phyloP scores from a whole-genome alignment of 257 asterid genomes.

The Forsythia viridissima region DNA sequence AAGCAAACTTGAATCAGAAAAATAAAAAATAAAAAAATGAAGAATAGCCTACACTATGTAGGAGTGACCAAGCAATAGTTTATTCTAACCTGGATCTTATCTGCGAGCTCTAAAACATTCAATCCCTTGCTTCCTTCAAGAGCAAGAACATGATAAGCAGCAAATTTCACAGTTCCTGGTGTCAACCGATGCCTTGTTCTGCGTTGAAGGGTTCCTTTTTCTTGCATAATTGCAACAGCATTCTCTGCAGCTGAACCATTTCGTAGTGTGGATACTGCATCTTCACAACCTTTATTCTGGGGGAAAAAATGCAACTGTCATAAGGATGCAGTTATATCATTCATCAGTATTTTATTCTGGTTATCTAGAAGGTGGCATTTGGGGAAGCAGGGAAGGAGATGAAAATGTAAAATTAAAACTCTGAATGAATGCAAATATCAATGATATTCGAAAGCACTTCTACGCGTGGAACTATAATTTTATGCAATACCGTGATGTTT shows the following conservation, averaged over 20 bases:
- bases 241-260: slow-evolving; percentile 92
- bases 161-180: slow-evolving; percentile 98
- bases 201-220: slow-evolving; percentile 81
- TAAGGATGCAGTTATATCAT: slow-evolving; percentile 20
- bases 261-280: slow-evolving; percentile 75
- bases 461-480: neutral
- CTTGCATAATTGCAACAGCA: slow-evolving; percentile 94
- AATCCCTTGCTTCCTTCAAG: slow-evolving; percentile 97
- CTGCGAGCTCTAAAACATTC: slow-evolving; percentile 91
- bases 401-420: neutral
- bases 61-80: slow-evolving; percentile 9
- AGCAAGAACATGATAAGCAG: slow-evolving; percentile 99
- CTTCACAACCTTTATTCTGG: slow-evolving; percentile 92
- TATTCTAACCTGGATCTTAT: slow-evolving; percentile 85
- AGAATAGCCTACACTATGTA: neutral
- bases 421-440: neutral
- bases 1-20: slow-evolving; percentile 14
- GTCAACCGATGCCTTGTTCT: slow-evolving; percentile 92
- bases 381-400: neutral
- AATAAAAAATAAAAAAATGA: neutral
- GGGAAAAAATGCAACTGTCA: slow-evolving; percentile 17
- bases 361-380: neutral
- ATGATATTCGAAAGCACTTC: neutral
- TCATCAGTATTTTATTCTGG: neutral
- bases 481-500: neutral